phyloP scores from a whole-genome alignment of 306 rosid genomes.

The Prunus padus region DNA sequence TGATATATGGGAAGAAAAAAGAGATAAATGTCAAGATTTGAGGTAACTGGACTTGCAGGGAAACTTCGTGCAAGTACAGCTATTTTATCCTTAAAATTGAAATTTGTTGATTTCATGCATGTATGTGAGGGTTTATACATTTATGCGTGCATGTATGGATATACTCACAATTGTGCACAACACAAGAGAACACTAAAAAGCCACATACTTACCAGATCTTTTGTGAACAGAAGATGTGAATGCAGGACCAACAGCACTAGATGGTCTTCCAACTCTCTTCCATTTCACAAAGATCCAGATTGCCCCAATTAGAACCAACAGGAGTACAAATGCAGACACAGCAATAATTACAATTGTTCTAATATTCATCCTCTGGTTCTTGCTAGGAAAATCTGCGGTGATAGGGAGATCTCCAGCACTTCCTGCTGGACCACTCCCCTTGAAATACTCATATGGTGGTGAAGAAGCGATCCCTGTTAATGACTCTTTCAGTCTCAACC shows the following conservation, averaged over 20 bases:
- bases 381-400: constrained; percentile 45
- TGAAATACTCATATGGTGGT: constrained; percentile 41
- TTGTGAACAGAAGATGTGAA: constrained; percentile 57
- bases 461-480: constrained; percentile 75
- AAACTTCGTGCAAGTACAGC: background rate
- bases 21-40: background rate
- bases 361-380: constrained; percentile 57
- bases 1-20: background rate
- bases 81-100: background rate
- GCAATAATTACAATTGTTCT: constrained; percentile 61
- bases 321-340: constrained; percentile 70
- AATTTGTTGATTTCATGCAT: background rate
- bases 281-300: constrained; percentile 55
- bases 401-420: constrained; percentile 54
- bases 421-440: constrained; percentile 51
- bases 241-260: constrained; percentile 63
- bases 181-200: background rate
- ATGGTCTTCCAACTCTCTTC: constrained; percentile 66
- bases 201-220: constrained; percentile 63
- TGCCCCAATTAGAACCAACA: constrained; percentile 65
- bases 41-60: background rate
- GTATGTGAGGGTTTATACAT: background rate
- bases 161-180: background rate
- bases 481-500: constrained; percentile 38
- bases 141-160: background rate